Evolutionary conservation across 2,329 filamentous ascomycete genomes (phyloP).

Genomic region (Beauveria scarabaeidicola): DNA sequence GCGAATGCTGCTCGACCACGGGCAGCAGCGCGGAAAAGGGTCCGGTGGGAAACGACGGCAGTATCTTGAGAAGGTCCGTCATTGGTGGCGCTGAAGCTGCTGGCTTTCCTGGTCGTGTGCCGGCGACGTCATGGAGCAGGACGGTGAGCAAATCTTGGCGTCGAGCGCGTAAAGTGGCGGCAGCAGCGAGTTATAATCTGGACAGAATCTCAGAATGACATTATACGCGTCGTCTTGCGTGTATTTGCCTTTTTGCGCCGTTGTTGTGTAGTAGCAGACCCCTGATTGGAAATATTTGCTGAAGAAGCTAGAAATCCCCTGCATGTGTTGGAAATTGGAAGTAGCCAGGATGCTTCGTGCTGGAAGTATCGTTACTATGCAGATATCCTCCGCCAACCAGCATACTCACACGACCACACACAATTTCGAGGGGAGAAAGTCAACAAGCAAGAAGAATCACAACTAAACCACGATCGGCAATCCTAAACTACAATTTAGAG

Average conservation of each 20-base stretch:
- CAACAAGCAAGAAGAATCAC: too few species aligned
- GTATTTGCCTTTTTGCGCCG: not conserved
- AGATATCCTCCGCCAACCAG: too few species aligned
- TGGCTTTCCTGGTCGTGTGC: slow-evolving; percentile 6
- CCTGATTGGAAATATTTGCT: not conserved
- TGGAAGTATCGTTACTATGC: too few species aligned
- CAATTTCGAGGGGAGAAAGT: too few species aligned
- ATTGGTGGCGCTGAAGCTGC: slow-evolving; percentile 37
- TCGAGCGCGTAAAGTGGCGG: slow-evolving; percentile 7
- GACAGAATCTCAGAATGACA: not conserved
- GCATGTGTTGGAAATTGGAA: not conserved
- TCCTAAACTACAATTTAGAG: not conserved
- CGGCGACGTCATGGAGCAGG: slow-evolving; percentile 4
- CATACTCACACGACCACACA: too few species aligned
- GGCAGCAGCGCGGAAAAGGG: slow-evolving; percentile 68
- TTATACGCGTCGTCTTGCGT: not conserved
- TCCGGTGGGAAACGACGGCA: slow-evolving; percentile 68
- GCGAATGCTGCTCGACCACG: slow-evolving; percentile 65
- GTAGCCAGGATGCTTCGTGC: too few species aligned
- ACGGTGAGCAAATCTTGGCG: not conserved
- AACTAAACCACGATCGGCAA: too few species aligned
- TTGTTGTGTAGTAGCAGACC: not conserved
- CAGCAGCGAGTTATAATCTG: not conserved
- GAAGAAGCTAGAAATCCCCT: not conserved
- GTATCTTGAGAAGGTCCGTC: slow-evolving; percentile 77